These are phyloP conservation scores for Boletus reticulatus DNA, from an alignment of 768 basidiomycete species.

Conservation along the genomic window DNA sequence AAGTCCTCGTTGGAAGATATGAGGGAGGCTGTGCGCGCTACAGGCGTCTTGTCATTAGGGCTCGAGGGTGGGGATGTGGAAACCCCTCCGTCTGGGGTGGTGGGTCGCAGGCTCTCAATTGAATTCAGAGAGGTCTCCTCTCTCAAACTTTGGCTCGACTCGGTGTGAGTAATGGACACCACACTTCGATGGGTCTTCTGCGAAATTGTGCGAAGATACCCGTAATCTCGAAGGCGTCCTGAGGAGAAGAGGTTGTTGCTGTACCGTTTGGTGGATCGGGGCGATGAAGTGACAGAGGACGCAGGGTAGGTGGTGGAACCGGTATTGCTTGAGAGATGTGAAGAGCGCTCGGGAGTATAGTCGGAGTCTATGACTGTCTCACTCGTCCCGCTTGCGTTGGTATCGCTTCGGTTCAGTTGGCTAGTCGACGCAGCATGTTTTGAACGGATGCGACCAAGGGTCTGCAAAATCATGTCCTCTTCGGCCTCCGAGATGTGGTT, in stretches of 20 bases:
- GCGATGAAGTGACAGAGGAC: conserved; percentile 41
- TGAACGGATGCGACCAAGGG: conserved; percentile 54
- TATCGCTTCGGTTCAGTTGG: conserved; percentile 18
- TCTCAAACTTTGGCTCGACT: conserved; percentile 42
- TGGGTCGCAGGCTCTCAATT: conserved; percentile 47
- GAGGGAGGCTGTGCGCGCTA: conserved; percentile 43
- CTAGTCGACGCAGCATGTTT: conserved; percentile 26
- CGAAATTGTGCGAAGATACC: conserved; percentile 59
- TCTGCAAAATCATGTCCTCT: conserved; percentile 81
- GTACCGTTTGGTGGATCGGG: conserved; percentile 62
- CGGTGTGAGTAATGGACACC: conserved; percentile 46
- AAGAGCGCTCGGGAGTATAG: conserved; percentile 32
- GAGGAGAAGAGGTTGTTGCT: conserved; percentile 89
- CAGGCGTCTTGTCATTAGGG: conserved; percentile 40
- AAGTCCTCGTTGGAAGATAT: conserved; percentile 35
- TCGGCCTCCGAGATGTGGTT: conserved; percentile 78
- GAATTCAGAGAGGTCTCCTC: conserved; percentile 45
- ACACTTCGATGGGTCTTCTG: conserved; percentile 39
- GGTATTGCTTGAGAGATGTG: conserved; percentile 37
- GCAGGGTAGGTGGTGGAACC: conserved; percentile 36
- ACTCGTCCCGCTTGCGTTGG: conserved; percentile 10
- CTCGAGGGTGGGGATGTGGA: conserved; percentile 42
- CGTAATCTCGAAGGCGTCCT: conserved; percentile 72
- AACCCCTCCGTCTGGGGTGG: conserved; percentile 53
- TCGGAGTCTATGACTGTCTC: conserved; percentile 29